Evolutionary conservation across 1,139 yeast genomes (phyloP).

Genomic region (Pichia sp.): DNA sequence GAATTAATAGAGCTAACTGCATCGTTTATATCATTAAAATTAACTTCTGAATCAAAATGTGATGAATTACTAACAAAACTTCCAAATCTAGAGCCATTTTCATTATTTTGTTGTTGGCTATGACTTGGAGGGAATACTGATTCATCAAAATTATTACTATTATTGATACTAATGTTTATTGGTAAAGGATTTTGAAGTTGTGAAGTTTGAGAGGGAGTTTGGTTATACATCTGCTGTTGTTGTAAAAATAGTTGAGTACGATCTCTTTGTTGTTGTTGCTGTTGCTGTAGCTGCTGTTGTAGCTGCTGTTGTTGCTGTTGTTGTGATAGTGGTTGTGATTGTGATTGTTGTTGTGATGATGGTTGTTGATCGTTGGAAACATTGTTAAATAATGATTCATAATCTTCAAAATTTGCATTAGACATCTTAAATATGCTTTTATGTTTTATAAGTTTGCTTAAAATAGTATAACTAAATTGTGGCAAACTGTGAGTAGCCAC

Average conservation of each 20-base stretch:
- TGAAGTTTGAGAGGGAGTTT: constrained; percentile 7
- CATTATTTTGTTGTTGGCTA: constrained; percentile 1
- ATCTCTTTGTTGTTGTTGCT: constrained; percentile 6
- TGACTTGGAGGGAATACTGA: constrained; percentile 1
- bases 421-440: not conserved
- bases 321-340: not conserved
- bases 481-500: no score
- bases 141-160: not conserved
- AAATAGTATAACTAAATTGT: no score
- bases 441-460: no score
- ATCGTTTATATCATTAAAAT: constrained; percentile 27
- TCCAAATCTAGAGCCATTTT: constrained; percentile 15
- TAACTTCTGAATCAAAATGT: constrained; percentile 22
- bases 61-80: constrained; percentile 16
- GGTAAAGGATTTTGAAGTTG: constrained; percentile 6
- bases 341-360: not conserved
- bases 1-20: constrained; percentile 27
- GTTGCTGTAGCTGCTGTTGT: not conserved
- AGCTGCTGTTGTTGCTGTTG: constrained; percentile 10
- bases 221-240: constrained; percentile 16
- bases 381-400: constrained; percentile 5
- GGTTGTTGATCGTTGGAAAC: not conserved
- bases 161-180: not conserved
- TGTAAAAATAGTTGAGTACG: constrained; percentile 10
- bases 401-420: constrained; percentile 6